These are phyloP conservation scores for Candida taoyuanica DNA, from an alignment of 805 yeast genomes.

Conservation along the genomic window DNA sequence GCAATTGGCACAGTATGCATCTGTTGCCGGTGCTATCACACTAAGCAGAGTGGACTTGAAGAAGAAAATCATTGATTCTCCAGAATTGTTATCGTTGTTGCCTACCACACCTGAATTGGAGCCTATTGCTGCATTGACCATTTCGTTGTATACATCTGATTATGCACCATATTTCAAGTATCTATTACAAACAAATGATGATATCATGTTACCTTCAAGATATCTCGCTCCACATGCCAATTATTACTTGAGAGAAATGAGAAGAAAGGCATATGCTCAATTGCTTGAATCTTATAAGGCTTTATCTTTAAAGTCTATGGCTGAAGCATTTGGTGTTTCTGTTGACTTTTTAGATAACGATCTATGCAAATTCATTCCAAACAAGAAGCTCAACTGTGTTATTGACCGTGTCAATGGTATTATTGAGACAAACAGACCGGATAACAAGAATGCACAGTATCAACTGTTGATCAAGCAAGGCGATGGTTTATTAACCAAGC, in stretches of 20 bases:
- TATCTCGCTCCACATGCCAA: constrained; percentile 75
- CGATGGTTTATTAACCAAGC: constrained; percentile 83
- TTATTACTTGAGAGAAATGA: constrained; percentile 84
- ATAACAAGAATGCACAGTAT: constrained; percentile 91
- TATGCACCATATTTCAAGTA: constrained; percentile 75
- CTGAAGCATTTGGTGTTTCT: constrained; percentile 85
- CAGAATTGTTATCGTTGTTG: constrained; percentile 80
- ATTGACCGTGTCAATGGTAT: constrained; percentile 94
- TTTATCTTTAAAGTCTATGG: constrained; percentile 87
- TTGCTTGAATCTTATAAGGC: constrained; percentile 92
- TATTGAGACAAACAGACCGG: constrained; percentile 93
- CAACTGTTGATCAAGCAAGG: constrained; percentile 87
- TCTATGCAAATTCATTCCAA: constrained; percentile 85
- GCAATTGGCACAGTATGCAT: constrained; percentile 82
- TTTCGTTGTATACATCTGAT: constrained; percentile 84
- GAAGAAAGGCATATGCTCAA: constrained; percentile 93
- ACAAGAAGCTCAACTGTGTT: constrained; percentile 89
- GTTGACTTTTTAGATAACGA: constrained; percentile 84
- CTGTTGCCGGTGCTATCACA: constrained; percentile 80
- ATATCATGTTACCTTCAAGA: constrained; percentile 57
- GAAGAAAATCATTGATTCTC: constrained; percentile 82
- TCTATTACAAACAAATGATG: constrained; percentile 72
- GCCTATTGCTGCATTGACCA: constrained; percentile 78
- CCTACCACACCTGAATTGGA: constrained; percentile 67
- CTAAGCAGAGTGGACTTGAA: constrained; percentile 83